Percentiles rank a stretch among this genome's conserved stretches.
These are phyloP conservation scores for Diplotaxis tenuifolia DNA, from an alignment of 345 rosid genomes.

Conservation along the genomic window DNA sequence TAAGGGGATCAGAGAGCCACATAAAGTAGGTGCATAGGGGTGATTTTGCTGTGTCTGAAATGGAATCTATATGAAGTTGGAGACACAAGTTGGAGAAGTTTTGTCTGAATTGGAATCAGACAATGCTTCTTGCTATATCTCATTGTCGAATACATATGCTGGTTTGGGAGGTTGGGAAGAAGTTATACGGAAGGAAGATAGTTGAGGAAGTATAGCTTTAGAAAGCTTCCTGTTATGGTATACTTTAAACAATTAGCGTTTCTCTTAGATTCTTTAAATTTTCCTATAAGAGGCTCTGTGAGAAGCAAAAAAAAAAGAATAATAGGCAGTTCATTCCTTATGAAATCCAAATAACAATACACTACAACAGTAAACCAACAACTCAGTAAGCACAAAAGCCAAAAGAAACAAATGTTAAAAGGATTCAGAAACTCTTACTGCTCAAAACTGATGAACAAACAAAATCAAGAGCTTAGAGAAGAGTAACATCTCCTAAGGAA, in stretches of 20 bases:
- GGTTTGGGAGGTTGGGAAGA: constrained; percentile 50
- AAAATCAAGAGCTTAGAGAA: constrained; percentile 3
- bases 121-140: constrained; percentile 46
- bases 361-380: not conserved
- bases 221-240: constrained; percentile 45
- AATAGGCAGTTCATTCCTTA: not conserved
- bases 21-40: constrained; percentile 47
- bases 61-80: no score
- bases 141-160: constrained; percentile 49
- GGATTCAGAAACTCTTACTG: constrained; percentile 18
- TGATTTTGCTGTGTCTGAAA: no score
- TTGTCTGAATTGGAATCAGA: constrained; percentile 56
- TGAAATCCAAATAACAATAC: constrained; percentile 1
- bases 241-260: constrained; percentile 19
- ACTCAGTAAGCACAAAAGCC: not conserved
- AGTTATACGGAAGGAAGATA: constrained; percentile 40
- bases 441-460: constrained; percentile 31
- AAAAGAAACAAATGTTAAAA: not conserved
- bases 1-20: constrained; percentile 29
- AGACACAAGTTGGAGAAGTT: constrained; percentile 42
- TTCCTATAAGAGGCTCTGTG: not conserved
- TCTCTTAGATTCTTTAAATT: not conserved
- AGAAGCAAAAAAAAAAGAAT: not conserved
- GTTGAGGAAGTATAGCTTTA: constrained; percentile 38
- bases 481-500: constrained; percentile 14